Evolutionary conservation across 225 moss, liverwort and hornwort species (phyloP).

Genomic region (Pleurozium schreberi): DNA sequence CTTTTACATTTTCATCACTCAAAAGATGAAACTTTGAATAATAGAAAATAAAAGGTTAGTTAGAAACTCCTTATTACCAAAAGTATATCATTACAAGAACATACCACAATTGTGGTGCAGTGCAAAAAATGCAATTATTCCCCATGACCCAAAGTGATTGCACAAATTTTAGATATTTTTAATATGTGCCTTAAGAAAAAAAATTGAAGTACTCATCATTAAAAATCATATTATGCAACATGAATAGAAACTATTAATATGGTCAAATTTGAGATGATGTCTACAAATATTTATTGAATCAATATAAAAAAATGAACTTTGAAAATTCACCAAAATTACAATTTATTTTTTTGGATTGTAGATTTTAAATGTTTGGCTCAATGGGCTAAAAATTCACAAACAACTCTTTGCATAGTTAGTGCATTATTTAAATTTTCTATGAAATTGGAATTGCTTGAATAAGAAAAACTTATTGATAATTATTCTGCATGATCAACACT

Average conservation of each 20-base stretch:
- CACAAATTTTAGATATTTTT: background rate
- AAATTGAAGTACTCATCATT: background rate
- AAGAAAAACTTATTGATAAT: background rate
- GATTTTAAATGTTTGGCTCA: background rate
- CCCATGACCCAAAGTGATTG: background rate
- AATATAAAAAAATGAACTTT: background rate
- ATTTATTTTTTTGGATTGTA: background rate
- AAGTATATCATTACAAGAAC: accelerated
- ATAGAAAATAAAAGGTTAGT: too few species aligned
- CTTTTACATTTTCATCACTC: background rate
- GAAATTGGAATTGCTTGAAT: background rate
- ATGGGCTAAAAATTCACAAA: background rate
- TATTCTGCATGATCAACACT: accelerated
- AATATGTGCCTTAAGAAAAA: background rate
- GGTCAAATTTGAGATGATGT: background rate
- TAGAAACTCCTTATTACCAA: background rate
- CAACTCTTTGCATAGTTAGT: accelerated
- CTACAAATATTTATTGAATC: background rate
- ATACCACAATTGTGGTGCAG: accelerated
- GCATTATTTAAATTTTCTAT: background rate
- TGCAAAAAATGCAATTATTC: background rate
- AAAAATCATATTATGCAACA: background rate
- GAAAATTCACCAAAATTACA: background rate
- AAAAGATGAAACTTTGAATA: background rate
- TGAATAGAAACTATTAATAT: background rate